Conservation (phyloP, 306 rosid species). For the Quercus variabilis region DNA sequence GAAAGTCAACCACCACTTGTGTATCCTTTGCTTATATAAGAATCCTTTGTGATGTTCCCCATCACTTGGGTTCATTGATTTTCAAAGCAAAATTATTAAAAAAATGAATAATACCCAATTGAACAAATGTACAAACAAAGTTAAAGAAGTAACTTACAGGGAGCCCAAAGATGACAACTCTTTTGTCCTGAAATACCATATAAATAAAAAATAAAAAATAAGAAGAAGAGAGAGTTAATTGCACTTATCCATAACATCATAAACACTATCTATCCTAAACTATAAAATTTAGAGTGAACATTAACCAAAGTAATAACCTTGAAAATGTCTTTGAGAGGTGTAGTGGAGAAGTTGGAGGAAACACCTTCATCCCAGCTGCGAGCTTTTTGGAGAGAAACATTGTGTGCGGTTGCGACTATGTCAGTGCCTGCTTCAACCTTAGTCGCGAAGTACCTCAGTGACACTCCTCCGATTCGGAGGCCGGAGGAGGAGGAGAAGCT, state of each 20-base stretch:
- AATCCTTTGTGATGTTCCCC: not conserved
- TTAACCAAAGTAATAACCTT: slow-evolving; percentile 35
- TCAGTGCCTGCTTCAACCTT: slow-evolving; percentile 63
- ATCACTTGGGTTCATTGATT: not conserved
- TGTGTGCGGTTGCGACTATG: slow-evolving; percentile 63
- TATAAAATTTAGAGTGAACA: not conserved
- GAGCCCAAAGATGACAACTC: slow-evolving; percentile 89
- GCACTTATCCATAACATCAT: too few species aligned
- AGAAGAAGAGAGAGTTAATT: too few species aligned
- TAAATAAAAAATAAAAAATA: not conserved
- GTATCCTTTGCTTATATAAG: not conserved
- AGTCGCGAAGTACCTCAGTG: slow-evolving; percentile 45
- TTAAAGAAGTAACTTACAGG: slow-evolving; percentile 56
- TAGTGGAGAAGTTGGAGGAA: slow-evolving; percentile 78
- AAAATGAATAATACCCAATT: not conserved
- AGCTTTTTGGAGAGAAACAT: slow-evolving; percentile 88
- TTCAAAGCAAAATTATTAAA: not conserved
- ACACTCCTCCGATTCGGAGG: slow-evolving; percentile 25
- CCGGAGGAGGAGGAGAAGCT: slow-evolving; percentile 35
- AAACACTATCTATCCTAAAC: not conserved
- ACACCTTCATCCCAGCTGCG: slow-evolving; percentile 91
- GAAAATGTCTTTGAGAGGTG: slow-evolving; percentile 77
- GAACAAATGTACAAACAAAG: not conserved
- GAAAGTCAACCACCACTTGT: not conserved
- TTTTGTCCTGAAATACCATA: slow-evolving; percentile 62